phyloP scores from a whole-genome alignment of 805 yeast genomes.

The Yarrowia phangngaensis region DNA sequence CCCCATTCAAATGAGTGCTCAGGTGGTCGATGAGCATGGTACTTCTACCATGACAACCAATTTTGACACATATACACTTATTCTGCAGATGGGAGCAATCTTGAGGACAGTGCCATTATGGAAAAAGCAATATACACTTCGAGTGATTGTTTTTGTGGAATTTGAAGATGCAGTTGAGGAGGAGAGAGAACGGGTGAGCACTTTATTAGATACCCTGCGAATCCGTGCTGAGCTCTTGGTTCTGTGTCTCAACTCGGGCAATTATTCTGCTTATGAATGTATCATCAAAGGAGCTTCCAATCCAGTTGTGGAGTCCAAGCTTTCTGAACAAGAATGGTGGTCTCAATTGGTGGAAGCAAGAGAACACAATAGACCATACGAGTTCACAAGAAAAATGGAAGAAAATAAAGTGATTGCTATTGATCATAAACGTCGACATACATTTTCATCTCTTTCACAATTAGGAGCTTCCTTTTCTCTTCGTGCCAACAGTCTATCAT shows the following conservation, averaged over 20 bases:
- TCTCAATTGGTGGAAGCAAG: slow-evolving; percentile 43
- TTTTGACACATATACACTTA: slow-evolving; percentile 92
- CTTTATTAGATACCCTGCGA: slow-evolving; percentile 68
- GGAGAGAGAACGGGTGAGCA: slow-evolving; percentile 59
- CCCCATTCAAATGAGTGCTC: slow-evolving; percentile 95
- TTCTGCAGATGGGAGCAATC: slow-evolving; percentile 90
- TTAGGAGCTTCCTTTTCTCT: slow-evolving; percentile 76
- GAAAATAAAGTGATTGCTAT: slow-evolving; percentile 20
- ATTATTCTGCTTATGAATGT: slow-evolving; percentile 61
- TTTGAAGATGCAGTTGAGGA: slow-evolving; percentile 61
- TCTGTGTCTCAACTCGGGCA: slow-evolving; percentile 57
- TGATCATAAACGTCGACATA: slow-evolving; percentile 36
- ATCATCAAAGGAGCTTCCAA: slow-evolving; percentile 59
- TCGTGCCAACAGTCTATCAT: slow-evolving; percentile 55
- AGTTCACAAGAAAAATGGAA: slow-evolving; percentile 7
- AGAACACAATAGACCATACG: slow-evolving; percentile 13
- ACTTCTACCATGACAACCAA: slow-evolving; percentile 75
- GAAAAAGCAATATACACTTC: slow-evolving; percentile 67
- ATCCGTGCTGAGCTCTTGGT: slow-evolving; percentile 81
- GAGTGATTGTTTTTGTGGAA: slow-evolving; percentile 92
- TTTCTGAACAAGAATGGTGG: slow-evolving; percentile 86
- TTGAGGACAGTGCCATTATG: slow-evolving; percentile 89
- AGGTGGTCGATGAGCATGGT: slow-evolving; percentile 62
- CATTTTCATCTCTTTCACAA: slow-evolving; percentile 62
- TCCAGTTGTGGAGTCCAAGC: slow-evolving; percentile 27